These are phyloP conservation scores for Bryoglossum gracile DNA, from an alignment of 495 filamentous ascomycete species.

Conservation along the genomic window DNA sequence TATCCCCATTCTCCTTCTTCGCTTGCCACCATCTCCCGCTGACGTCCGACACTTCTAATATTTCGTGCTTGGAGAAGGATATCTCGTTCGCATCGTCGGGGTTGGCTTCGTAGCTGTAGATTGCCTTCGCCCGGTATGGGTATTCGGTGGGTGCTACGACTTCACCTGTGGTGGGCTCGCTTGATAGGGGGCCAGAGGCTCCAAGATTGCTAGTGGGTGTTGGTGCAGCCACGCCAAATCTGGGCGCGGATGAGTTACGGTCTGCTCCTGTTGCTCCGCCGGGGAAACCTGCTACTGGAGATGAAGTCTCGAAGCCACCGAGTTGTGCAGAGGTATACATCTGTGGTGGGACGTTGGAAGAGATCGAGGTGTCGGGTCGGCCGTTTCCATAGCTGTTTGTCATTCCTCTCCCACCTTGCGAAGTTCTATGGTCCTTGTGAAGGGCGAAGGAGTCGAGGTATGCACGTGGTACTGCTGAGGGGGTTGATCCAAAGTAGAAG, in stretches of 20 bases:
- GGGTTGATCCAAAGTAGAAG: conserved; percentile 93
- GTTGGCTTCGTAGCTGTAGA: conserved; percentile 97
- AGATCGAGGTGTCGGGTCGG: conserved; percentile 76
- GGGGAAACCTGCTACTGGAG: conserved; percentile 63
- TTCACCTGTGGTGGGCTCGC: conserved; percentile 45
- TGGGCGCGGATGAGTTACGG: conserved; percentile 49
- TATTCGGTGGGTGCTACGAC: conserved; percentile 83
- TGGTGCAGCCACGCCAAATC: conserved; percentile 37
- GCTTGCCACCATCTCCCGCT: conserved; percentile 99
- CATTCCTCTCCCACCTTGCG: conserved; percentile 56
- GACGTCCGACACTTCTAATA: conserved; percentile 94
- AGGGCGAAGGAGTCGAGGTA: conserved; percentile 96
- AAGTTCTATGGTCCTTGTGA: conserved; percentile 66
- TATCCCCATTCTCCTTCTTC: conserved; percentile 88
- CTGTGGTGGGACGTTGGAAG: conserved; percentile 67
- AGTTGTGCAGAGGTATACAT: conserved; percentile 97
- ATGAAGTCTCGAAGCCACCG: conserved; percentile 93
- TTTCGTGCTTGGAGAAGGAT: conserved; percentile 92
- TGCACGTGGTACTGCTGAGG: conserved; percentile 77
- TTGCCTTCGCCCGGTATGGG: conserved; percentile 94
- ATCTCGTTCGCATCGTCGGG: conserved; percentile 98
- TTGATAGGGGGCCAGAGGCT: conserved; percentile 11
- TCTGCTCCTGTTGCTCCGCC: conserved; percentile 22
- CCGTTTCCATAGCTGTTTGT: conserved; percentile 53
- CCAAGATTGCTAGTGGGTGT: conserved; percentile 25